Base-by-base conservation (phyloP, 2,329 filamentous ascomycete genomes). In the Monilinia fructicola region DNA sequence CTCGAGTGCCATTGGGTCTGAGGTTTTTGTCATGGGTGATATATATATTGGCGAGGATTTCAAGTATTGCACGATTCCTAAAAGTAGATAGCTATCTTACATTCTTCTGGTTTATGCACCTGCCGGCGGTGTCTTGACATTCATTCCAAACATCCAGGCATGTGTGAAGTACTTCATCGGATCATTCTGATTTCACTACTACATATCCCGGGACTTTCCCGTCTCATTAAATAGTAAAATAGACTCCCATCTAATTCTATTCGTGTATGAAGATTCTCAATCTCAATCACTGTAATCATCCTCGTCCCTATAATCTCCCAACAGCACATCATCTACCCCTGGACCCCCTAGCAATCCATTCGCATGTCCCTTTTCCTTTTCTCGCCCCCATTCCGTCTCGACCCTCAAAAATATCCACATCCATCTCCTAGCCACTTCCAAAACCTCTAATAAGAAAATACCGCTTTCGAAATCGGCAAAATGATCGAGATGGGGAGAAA, bases 361-460 rank as follows among this genome's bases (percentile, higher is more conserved):
- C 40, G 67, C 69, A 12, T 52, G 35, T 18, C 79, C 80, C 71
- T 79, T 84, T 16, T 65, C 64, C 54, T 61, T 61, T 38, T 61
- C 58, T 79, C 87, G 82, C 78, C 92, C 85, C 90, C 91, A 97
- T 81, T 99, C 95, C 28, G 92, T 93, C 82, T 99, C 95, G 52
- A 96, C 89, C 12, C 95, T 86, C 79, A 98, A 92, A 79, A 97
- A 98, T 67, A 97, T 92, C 95, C 95, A 99, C 68, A 98, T 85
- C 93, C 94, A 98, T 67, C 95, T 85, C 58, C 95, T 85, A 55
- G 92, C 83, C 23, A 98, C 90, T 80, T 99, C 95, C 14, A 97
- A 81, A 54, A 91, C 83, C 81, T 97, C 90, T 74, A 98, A 86
- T 35, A 94, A 74, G 76, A 97, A 99, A 54, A 98, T 91, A 10